These are phyloP conservation scores for Zymoseptoria crescenta DNA, from an alignment of 2,329 filamentous ascomycete genomes.

Conservation along the genomic window DNA sequence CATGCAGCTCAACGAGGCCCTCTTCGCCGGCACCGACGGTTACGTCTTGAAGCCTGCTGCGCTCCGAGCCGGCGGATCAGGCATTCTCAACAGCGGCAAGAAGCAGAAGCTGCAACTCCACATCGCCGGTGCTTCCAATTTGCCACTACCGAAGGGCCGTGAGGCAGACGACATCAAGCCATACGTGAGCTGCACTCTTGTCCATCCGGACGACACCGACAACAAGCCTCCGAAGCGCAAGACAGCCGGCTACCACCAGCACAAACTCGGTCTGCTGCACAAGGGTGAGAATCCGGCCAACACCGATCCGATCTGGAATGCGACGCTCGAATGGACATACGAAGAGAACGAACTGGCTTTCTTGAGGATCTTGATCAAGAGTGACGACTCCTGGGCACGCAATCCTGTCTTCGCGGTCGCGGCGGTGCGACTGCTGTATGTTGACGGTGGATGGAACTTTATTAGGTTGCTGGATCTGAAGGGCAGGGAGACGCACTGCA, in stretches of 20 bases:
- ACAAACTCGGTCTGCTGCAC: conserved; percentile 51
- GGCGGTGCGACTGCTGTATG: conserved; percentile 53
- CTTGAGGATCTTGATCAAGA: conserved; percentile 58
- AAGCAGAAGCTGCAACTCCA: conserved; percentile 50
- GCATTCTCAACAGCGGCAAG: conserved; percentile 39
- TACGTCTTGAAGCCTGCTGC: conserved; percentile 58
- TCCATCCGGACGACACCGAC: conserved; percentile 48
- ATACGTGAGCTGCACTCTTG: conserved; percentile 58
- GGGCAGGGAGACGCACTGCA: conserved; percentile 56
- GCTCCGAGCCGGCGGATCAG: conserved; percentile 49
- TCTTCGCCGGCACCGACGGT: conserved; percentile 58
- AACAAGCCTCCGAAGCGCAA: conserved; percentile 52
- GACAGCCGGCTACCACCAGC: conserved; percentile 53
- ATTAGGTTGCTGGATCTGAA: conserved; percentile 58
- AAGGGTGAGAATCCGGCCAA: conserved; percentile 51
- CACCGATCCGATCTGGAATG: conserved; percentile 59
- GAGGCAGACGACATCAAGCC: conserved; percentile 48
- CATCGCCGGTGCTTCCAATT: conserved; percentile 54
- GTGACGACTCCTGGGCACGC: conserved; percentile 53
- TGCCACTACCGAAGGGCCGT: conserved; percentile 48
- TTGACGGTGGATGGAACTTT: conserved; percentile 53
- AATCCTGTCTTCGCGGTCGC: conserved; percentile 57
- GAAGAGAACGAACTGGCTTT: conserved; percentile 60
- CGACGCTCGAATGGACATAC: conserved; percentile 59
- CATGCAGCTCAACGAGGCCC: conserved; percentile 61